Percentiles rank a stretch among this genome's conserved stretches.
These are phyloP conservation scores for Arthrinium phaeospermum DNA, from an alignment of 2,329 filamentous ascomycete genomes.

Conservation along the genomic window DNA sequence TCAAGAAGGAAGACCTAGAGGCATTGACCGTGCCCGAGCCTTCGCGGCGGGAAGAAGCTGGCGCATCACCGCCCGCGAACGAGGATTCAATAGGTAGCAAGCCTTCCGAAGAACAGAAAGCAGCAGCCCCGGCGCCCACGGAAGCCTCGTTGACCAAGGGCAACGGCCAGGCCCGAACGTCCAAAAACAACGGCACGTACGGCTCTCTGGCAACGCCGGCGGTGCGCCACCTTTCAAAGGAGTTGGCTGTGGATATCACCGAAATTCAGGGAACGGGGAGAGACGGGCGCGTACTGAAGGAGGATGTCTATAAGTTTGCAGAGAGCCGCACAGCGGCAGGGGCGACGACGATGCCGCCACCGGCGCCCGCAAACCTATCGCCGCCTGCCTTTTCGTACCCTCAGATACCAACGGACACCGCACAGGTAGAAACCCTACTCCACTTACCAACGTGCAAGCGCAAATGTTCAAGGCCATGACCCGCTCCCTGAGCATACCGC, in stretches of 20 bases:
- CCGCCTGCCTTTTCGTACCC: conserved; percentile 35
- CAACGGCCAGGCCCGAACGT: conserved; percentile 26
- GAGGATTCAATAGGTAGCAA: conserved; percentile 29
- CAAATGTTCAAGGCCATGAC: conserved; percentile 99
- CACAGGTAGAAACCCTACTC: conserved; percentile 72
- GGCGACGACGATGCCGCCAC: conserved; percentile 26
- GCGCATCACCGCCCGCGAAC: conserved; percentile 33
- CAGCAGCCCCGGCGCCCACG: conserved; percentile 21
- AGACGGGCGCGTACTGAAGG: conserved; percentile 89
- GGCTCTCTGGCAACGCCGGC: conserved; percentile 87
- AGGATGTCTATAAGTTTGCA: conserved; percentile 81
- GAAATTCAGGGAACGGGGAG: conserved; percentile 85
- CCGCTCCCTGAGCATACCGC: conserved; percentile 84
- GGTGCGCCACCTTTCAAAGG: conserved; percentile 85
- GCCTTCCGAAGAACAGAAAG: conserved; percentile 26
- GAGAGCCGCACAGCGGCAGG: conserved; percentile 47
- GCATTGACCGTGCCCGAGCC: conserved; percentile 44
- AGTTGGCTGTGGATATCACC: conserved; percentile 77
- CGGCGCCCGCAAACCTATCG: conserved; percentile 32
- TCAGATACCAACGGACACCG: conserved; percentile 37
- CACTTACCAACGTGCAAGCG: conserved; percentile 79
- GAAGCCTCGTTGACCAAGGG: conserved; percentile 24
- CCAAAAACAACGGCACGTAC: conserved; percentile 63
- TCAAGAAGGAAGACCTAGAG: conserved; percentile 64
- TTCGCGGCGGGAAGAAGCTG: conserved; percentile 32